Percentiles rank a stretch among this genome's conserved stretches.
These are phyloP conservation scores for Solanum bulbocastanum DNA, from an alignment of 257 asterid species.

Conservation along the genomic window DNA sequence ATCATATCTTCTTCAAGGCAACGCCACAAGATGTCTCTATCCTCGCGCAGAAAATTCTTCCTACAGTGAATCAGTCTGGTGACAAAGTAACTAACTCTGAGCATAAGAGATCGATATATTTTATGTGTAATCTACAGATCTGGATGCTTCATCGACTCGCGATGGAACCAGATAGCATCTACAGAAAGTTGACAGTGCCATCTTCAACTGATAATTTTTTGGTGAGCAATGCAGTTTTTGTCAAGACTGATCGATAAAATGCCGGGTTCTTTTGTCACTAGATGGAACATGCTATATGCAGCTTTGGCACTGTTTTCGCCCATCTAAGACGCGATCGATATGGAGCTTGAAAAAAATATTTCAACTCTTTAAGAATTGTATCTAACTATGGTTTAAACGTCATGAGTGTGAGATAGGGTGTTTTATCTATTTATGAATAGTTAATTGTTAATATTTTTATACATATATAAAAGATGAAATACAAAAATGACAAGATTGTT, in stretches of 20 bases:
- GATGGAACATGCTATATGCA: not conserved
- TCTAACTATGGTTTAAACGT: too few species aligned
- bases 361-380: too few species aligned
- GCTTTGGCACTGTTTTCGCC: not conserved
- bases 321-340: too few species aligned
- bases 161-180: not conserved
- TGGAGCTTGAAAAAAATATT: too few species aligned
- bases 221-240: not conserved
- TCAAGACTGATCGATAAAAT: not conserved
- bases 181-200: not conserved
- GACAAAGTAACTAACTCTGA: not conserved
- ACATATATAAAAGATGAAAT: too few species aligned
- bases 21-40: conserved; percentile 24
- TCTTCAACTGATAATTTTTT: not conserved
- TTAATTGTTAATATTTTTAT: too few species aligned
- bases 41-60: not conserved
- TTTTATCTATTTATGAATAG: too few species aligned
- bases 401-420: too few species aligned
- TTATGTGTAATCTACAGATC: not conserved
- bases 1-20: conserved; percentile 82
- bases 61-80: not conserved
- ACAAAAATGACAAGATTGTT: too few species aligned
- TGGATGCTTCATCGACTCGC: not conserved
- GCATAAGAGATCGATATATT: not conserved
- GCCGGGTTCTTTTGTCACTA: not conserved